Percentiles rank a stretch among this genome's conserved stretches.
phyloP scores from a whole-genome alignment of 2,329 filamentous ascomycete genomes.

The Fusarium sp. region DNA sequence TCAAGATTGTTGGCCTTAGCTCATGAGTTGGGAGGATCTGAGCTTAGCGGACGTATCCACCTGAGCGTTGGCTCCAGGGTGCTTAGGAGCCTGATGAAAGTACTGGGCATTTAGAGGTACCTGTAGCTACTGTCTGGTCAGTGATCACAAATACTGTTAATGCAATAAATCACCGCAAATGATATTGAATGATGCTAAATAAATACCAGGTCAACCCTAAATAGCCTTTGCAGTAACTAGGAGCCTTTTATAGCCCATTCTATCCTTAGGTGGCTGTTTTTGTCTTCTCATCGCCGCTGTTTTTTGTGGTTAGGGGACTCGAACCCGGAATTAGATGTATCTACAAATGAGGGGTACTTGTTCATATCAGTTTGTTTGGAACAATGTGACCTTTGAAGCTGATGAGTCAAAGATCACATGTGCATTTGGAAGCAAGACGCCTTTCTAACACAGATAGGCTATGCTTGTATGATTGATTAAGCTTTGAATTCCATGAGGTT shows the following conservation, averaged over 20 bases:
- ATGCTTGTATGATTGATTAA: neutral
- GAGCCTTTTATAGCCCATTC: rapidly evolving
- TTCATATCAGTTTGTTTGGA: neutral
- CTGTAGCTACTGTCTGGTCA: neutral
- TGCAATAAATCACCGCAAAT: neutral
- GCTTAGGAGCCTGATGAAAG: neutral
- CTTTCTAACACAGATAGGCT: neutral
- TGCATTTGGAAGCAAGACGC: neutral
- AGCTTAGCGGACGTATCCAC: conserved; percentile 24
- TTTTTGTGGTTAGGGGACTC: neutral
- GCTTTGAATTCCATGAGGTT: neutral
- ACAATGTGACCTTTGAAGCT: conserved; percentile 8
- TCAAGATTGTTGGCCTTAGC: conserved; percentile 38
- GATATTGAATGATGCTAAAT: rapidly evolving
- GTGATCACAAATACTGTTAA: neutral
- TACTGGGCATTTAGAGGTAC: neutral
- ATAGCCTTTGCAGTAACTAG: rapidly evolving
- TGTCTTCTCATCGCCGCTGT: neutral
- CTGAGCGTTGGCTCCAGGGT: conserved; percentile 20
- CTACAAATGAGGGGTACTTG: neutral
- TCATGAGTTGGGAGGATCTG: conserved; percentile 25
- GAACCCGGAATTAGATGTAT: neutral
- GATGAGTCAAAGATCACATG: neutral
- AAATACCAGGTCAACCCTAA: rapidly evolving
- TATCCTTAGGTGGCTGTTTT: neutral